These are phyloP conservation scores for Arxiozyma slooffiae DNA, from an alignment of 1,139 yeast genomes.

Conservation along the genomic window DNA sequence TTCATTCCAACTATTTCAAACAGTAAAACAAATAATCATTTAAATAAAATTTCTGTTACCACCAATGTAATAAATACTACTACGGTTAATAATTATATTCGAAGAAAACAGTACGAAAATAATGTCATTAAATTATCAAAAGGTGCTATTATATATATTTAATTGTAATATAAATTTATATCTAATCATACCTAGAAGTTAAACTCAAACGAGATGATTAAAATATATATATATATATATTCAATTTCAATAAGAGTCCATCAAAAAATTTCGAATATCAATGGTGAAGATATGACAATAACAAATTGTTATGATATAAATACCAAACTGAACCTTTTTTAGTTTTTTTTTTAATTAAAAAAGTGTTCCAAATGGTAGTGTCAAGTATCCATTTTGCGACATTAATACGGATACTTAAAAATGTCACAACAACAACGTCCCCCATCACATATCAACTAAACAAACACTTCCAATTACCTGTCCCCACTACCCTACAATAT, in stretches of 20 bases:
- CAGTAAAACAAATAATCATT: neutral
- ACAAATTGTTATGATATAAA: neutral
- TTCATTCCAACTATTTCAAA: neutral
- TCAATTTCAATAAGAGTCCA: neutral
- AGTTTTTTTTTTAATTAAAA: conserved; percentile 32
- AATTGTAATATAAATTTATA: conserved; percentile 30
- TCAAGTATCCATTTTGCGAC: conserved; percentile 22
- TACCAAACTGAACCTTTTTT: conserved; percentile 26
- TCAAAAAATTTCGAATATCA: too few species aligned
- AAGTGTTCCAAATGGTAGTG: conserved; percentile 21
- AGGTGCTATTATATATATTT: conserved; percentile 52
- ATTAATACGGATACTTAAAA: conserved; percentile 16
- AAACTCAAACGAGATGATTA: conserved; percentile 2
- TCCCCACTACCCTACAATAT: neutral
- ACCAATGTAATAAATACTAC: neutral
- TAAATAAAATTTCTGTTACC: neutral
- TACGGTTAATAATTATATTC: neutral
- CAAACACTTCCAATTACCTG: neutral
- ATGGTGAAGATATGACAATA: neutral
- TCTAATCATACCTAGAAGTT: conserved; percentile 23
- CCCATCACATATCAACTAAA: neutral
- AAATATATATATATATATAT: neutral
- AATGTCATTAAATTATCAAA: conserved; percentile 49
- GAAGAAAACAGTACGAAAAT: conserved; percentile 31
- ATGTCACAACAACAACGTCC: neutral